Percentiles rank a stretch among this genome's conserved stretches.
Conservation (phyloP, 2,329 filamentous ascomycete genomes). For the Epichloe sibirici region DNA sequence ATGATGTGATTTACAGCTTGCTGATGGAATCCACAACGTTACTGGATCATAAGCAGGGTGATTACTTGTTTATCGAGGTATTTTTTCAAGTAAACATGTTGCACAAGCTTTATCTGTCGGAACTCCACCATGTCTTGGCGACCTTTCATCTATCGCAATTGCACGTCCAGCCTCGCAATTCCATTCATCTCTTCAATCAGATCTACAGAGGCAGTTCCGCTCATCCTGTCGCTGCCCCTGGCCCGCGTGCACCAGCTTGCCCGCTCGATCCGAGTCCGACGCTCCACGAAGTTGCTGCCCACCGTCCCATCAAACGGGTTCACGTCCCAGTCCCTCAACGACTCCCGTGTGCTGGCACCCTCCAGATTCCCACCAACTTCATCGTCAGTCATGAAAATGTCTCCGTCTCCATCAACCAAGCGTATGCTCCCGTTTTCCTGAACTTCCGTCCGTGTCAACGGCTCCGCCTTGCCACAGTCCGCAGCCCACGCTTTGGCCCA, state of each 20-base stretch:
- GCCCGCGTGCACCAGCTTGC: slow-evolving; percentile 4
- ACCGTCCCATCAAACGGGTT: slow-evolving; percentile 7
- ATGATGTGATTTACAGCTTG: no score
- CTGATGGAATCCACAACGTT: no score
- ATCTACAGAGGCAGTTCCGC: slow-evolving; percentile 16
- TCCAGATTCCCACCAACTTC: neutral
- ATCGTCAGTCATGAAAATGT: slow-evolving; percentile 16
- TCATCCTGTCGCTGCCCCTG: slow-evolving; percentile 8
- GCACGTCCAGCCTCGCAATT: slow-evolving; percentile 26
- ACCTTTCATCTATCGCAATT: slow-evolving; percentile 13
- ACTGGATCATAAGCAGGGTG: no score
- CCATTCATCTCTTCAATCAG: slow-evolving; percentile 24
- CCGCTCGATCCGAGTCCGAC: slow-evolving; percentile 4
- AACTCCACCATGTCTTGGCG: neutral
- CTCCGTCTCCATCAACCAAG: slow-evolving; percentile 18
- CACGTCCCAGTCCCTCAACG: slow-evolving; percentile 1
- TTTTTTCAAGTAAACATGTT: neutral
- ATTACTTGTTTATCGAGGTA: no score
- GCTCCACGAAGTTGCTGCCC: slow-evolving; percentile 5
- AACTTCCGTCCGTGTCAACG: slow-evolving; percentile 11
- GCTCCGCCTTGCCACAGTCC: slow-evolving; percentile 12
- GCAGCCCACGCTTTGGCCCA: slow-evolving; percentile 22
- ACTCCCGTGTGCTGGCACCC: neutral
- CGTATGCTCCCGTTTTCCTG: slow-evolving; percentile 22
- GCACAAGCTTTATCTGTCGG: neutral